Evolutionary conservation across 1,284 basidiomycete genomes (phyloP).

Genomic region (Schizopora paradoxa): DNA sequence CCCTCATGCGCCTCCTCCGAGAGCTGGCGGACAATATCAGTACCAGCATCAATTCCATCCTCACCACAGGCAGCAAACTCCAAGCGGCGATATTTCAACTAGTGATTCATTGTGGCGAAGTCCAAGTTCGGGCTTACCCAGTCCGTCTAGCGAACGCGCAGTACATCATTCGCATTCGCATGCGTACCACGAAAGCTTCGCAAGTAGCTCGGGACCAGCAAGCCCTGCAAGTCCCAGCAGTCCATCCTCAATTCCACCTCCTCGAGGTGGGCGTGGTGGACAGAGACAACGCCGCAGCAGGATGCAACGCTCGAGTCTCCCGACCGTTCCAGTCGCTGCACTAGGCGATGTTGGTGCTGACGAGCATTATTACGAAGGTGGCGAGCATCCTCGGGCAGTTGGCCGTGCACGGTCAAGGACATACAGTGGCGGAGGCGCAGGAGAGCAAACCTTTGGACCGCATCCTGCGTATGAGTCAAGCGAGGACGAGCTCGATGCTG

Average conservation of each 20-base stretch:
- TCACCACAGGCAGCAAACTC: too few relatives aligned
- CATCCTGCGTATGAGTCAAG: slow-evolving; percentile 28
- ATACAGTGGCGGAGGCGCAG: slow-evolving; percentile 11
- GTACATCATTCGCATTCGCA: too few relatives aligned
- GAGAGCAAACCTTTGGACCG: slow-evolving; percentile 13
- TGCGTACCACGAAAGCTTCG: too few relatives aligned
- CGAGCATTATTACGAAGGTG: slow-evolving; percentile 1
- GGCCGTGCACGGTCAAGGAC: slow-evolving; percentile 15
- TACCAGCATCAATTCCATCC: too few relatives aligned
- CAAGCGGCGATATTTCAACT: too few relatives aligned
- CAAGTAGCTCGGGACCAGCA: too few relatives aligned
- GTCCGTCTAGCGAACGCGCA: too few relatives aligned
- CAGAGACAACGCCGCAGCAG: slow-evolving; percentile 1
- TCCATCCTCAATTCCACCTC: slow-evolving; percentile 55
- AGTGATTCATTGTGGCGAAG: too few relatives aligned
- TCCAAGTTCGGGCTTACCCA: too few relatives aligned
- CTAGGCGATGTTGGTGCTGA: slow-evolving; percentile 1
- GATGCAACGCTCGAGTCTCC: slow-evolving; percentile 8
- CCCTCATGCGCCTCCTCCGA: neutral
- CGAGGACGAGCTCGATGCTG: slow-evolving; percentile 27
- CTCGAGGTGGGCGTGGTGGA: slow-evolving; percentile 50
- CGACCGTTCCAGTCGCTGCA: slow-evolving; percentile 17
- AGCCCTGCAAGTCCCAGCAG: slow-evolving; percentile 31
- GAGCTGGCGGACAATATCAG: too few relatives aligned
- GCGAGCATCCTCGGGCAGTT: neutral